Base-by-base conservation (phyloP, 768 basidiomycete species). In the Boletus subparvulus region DNA sequence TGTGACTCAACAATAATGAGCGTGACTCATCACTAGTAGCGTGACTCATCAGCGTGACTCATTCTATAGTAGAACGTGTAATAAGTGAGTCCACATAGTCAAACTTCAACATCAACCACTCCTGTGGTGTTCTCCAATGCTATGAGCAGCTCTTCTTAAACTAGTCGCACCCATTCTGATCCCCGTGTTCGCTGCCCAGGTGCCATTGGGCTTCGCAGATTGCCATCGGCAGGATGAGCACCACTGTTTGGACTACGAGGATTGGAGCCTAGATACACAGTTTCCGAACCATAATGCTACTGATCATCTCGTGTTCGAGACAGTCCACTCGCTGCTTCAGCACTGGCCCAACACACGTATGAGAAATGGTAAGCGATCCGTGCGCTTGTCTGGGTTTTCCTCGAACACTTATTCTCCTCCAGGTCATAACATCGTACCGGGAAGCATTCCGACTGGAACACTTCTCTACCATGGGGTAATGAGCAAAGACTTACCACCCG, bases 301-400 rank as follows among this genome's bases (percentile, higher is more conserved):
- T 1, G 54, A 61, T 17, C 54, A 64, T 43, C 56, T 65, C 32
- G 54, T 67, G 2, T 66, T 67, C 42, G 61, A 68, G 62, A 55
- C 69, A 59, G 55, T 67, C 61, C 21, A 61, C 67, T 41, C 60
- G 67, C 17, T 67, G 1, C 66, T 78, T 12, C 77, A 79, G 43
- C 77, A 74, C 54, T 79, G 78, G 78, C 74, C 76, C 13, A 77
- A 79, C 50, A 78, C 78, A 0, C 74, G 77, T 5, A 78, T 79
- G 65, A 70, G 78, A 48, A 78, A 78, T 61, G 77, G 78, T 77
- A 48, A 46, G 69, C 8, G 3, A 8, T 12, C 3, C 0, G 47
- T 37, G 4, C 52, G 52, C 10, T 55, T 61, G 30, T 32, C 60
- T 32, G 61, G 56, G 61, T 36, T 56, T 26, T 54, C 55, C 8